phyloP scores from a whole-genome alignment of 1,284 basidiomycete species.

The Peniophora sp. region DNA sequence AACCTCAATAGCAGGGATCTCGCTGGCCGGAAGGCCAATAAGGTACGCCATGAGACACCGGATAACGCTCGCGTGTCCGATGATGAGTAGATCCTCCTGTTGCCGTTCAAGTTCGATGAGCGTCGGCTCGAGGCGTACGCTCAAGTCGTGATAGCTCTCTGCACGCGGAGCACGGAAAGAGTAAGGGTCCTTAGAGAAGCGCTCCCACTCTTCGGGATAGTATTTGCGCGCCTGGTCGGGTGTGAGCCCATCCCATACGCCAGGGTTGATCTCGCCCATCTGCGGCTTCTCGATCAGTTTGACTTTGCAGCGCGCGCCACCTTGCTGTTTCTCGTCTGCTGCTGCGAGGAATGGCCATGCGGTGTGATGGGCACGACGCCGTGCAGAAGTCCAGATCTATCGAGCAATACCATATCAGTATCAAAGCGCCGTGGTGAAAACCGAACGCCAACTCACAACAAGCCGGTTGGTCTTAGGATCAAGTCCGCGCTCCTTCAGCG shows the following conservation, averaged over 20 bases:
- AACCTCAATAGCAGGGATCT: constrained; percentile 95
- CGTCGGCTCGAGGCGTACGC: constrained; percentile 74
- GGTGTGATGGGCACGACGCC: constrained; percentile 88
- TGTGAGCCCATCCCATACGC: constrained; percentile 92
- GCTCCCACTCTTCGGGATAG: constrained; percentile 92
- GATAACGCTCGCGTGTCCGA: constrained; percentile 93
- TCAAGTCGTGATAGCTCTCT: constrained; percentile 89
- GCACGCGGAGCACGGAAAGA: constrained; percentile 87
- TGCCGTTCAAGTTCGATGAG: constrained; percentile 81
- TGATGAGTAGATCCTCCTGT: constrained; percentile 70
- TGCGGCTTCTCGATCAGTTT: constrained; percentile 93
- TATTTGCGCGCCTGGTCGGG: constrained; percentile 85
- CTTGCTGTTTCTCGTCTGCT: constrained; percentile 13
- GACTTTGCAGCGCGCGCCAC: constrained; percentile 30
- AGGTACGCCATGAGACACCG: constrained; percentile 89
- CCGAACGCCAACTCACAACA: constrained; percentile 37
- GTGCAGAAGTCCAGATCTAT: constrained; percentile 95
- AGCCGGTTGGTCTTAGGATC: constrained; percentile 61
- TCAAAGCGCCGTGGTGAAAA: no score
- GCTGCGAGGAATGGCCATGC: constrained; percentile 85
- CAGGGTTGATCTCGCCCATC: constrained; percentile 97
- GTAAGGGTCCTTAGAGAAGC: constrained; percentile 91
- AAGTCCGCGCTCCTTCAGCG: constrained; percentile 59
- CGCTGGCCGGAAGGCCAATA: constrained; percentile 90
- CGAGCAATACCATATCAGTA: no score